Percentiles rank a stretch among this genome's conserved stretches.
phyloP scores from a whole-genome alignment of 495 filamentous ascomycete species.

The Bryoglossum gracile region DNA sequence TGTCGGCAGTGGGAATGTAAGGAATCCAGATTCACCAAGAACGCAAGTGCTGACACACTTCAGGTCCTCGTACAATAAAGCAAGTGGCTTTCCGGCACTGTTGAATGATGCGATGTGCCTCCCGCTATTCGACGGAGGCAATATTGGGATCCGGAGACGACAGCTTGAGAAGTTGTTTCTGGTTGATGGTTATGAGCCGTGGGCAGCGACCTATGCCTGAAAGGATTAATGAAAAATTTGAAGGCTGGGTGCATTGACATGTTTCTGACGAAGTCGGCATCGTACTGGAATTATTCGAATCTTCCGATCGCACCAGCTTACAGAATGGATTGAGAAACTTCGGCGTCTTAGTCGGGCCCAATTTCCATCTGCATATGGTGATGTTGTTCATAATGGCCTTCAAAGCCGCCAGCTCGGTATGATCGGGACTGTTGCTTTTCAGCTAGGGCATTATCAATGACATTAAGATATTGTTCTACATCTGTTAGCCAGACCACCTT shows the following conservation, averaged over 20 bases:
- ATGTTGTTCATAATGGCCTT: too few species aligned
- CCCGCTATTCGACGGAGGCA: conserved; percentile 50
- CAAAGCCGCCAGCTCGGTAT: not conserved
- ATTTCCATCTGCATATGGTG: too few species aligned
- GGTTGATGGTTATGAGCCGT: conserved; percentile 38
- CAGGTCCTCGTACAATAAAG: conserved; percentile 37
- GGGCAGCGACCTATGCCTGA: conserved; percentile 13
- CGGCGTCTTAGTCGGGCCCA: too few species aligned
- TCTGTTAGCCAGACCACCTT: not conserved
- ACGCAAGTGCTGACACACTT: not conserved
- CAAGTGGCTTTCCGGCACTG: conserved; percentile 38
- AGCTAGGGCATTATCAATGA: conserved; percentile 6
- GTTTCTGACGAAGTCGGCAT: too few species aligned
- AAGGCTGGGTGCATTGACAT: too few species aligned
- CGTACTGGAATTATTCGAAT: too few species aligned
- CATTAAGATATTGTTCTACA: conserved; percentile 8
- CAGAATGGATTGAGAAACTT: too few species aligned
- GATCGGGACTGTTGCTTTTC: not conserved
- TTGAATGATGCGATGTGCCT: conserved; percentile 43
- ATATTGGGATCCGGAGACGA: conserved; percentile 46
- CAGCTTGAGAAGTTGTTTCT: conserved; percentile 44
- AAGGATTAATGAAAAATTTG: not conserved
- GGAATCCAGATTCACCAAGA: conserved; percentile 7
- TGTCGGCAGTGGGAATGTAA: conserved; percentile 43
- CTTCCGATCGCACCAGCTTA: too few species aligned